Base-by-base conservation (phyloP, 768 basidiomycete species). In the Agrocybe praecox region DNA sequence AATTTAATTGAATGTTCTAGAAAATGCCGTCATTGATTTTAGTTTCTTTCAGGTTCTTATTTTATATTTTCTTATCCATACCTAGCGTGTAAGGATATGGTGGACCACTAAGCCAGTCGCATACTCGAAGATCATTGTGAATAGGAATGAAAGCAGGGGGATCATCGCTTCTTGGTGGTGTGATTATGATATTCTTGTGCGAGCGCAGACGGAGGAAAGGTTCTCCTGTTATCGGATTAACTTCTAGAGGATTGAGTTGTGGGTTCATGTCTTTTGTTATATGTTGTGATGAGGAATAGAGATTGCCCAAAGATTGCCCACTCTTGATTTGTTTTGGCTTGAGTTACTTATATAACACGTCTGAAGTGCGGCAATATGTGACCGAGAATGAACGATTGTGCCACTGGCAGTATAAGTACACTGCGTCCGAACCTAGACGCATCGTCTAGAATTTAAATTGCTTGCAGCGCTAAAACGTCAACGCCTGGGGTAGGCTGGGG, bases 111-210 rank as follows among this genome's bases (percentile, higher is more conserved):
- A 88, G 62, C 77, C 72, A 80, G 19, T 59, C 58, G 51, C 75
- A 77, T 8, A 89, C 72, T 8, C 70, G 65, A 43, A 69, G 66
- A 59, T 88, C 82, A 56, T 85, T 85, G 61, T 87, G 60, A 57
- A 74, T 64, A 1, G 71, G 59, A 4, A 73, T 57, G 17, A 75
- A 55, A 10, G 61, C 46, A 17, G 74, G 66, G 17, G 64, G 72
- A 61, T 87, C 85, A 36, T 65, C 71, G 51, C 65, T 50, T 40
- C 86, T 82, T 17, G 83, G 81, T 17, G 86, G 80, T 8, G 86
- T 88, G 23, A 88, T 58, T 55, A 88, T 79, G 56, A 87, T 79
- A 55, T 82, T 74, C 49, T 77, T 73, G 33, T 83, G 83, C 23
- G 70, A 61, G 49, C 60, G 60, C 18, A 88, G 74, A 14, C 78